These are phyloP conservation scores for Chaetomium tenue DNA, from an alignment of 495 filamentous ascomycete genomes.

Conservation along the genomic window DNA sequence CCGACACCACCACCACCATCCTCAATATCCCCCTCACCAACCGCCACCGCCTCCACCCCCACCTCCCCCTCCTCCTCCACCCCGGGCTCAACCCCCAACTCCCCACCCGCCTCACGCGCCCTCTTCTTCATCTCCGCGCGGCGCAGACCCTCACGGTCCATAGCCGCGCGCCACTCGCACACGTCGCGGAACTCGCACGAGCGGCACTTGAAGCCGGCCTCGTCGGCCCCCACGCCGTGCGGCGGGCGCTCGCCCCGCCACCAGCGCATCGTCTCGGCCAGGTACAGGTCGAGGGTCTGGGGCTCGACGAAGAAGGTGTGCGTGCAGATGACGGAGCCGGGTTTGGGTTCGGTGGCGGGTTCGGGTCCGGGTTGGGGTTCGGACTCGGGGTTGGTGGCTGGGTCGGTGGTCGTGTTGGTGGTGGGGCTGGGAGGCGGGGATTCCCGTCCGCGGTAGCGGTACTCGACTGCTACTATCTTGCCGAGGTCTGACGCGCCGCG, in stretches of 20 bases:
- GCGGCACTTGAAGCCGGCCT: slow-evolving; percentile 79
- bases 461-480: slow-evolving; percentile 62
- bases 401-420: neutral
- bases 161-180: slow-evolving; percentile 52
- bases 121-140: slow-evolving; percentile 9
- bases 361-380: neutral
- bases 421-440: neutral
- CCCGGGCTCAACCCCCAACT: neutral
- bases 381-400: neutral
- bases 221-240: slow-evolving; percentile 79
- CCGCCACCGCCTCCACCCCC: neutral
- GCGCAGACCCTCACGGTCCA: slow-evolving; percentile 36
- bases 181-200: slow-evolving; percentile 55
- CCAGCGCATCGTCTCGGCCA: slow-evolving; percentile 72
- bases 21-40: neutral
- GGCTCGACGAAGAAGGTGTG: slow-evolving; percentile 70
- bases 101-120: neutral
- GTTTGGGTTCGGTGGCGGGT: neutral
- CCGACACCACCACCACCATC: neutral
- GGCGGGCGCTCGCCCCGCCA: slow-evolving; percentile 79
- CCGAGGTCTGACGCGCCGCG: slow-evolving; percentile 50
- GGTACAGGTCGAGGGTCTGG: slow-evolving; percentile 58
- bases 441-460: slow-evolving; percentile 43
- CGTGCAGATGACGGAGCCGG: slow-evolving; percentile 57
- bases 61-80: neutral